Percentiles rank a stretch among this genome's conserved stretches.
Conservation (phyloP, 2,329 filamentous ascomycete genomes). For the Aspergillus sergii region DNA sequence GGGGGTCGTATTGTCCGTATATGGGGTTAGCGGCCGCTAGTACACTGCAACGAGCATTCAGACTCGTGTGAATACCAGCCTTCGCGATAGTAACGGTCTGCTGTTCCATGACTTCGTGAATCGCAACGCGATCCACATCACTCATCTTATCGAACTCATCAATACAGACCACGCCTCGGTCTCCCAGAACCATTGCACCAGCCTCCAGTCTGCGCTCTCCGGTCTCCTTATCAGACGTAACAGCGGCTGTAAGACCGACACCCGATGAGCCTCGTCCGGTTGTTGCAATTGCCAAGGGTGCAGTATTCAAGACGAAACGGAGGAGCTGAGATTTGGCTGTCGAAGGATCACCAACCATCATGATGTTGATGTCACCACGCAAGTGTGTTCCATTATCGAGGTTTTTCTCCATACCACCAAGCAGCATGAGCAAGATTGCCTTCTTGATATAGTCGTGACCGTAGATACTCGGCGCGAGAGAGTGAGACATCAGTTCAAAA, state of each 20-base stretch:
- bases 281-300: slow-evolving; percentile 92
- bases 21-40: slow-evolving; percentile 96
- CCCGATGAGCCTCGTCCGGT: slow-evolving; percentile 96
- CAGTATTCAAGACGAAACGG: slow-evolving; percentile 95
- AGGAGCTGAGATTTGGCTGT: slow-evolving; percentile 98
- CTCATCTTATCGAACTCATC: slow-evolving; percentile 99
- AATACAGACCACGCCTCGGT: slow-evolving; percentile 96
- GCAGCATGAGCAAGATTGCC: slow-evolving; percentile 90
- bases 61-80: slow-evolving; percentile 94
- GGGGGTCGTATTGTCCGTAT: slow-evolving; percentile 96
- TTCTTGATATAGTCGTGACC: slow-evolving; percentile 98
- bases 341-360: slow-evolving; percentile 98
- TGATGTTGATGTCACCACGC: slow-evolving; percentile 97
- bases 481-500: slow-evolving; percentile 90
- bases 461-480: slow-evolving; percentile 92
- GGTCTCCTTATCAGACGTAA: slow-evolving; percentile 96
- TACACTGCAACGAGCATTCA: slow-evolving; percentile 96
- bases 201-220: slow-evolving; percentile 93
- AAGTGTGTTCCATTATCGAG: slow-evolving; percentile 96
- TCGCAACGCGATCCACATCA: slow-evolving; percentile 94
- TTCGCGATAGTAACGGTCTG: slow-evolving; percentile 99
- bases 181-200: slow-evolving; percentile 97
- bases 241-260: slow-evolving; percentile 94
- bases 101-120: slow-evolving; percentile 99
- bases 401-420: slow-evolving; percentile 98